Evolutionary conservation across 2,329 filamentous ascomycete species (phyloP).

Genomic region (Fusarium globosum): DNA sequence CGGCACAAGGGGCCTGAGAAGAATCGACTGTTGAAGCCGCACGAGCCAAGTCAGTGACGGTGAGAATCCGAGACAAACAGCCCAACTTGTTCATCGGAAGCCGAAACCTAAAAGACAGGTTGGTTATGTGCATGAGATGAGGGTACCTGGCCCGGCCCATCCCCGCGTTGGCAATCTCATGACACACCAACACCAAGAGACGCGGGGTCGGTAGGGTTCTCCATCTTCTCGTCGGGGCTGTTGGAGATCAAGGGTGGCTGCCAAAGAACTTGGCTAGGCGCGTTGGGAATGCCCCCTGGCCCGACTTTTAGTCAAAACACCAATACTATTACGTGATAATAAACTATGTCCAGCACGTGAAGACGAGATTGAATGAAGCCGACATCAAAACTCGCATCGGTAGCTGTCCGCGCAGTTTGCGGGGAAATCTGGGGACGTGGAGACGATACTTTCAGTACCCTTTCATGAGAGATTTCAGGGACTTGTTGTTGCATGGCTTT

Average conservation of each 20-base stretch:
- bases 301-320: constrained; percentile 41
- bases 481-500: constrained; percentile 6
- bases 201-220: constrained; percentile 39
- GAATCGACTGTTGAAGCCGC: constrained; percentile 24
- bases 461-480: constrained; percentile 18
- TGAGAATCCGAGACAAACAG: constrained; percentile 24
- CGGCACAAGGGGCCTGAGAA: constrained; percentile 7
- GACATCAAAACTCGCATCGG: constrained; percentile 19
- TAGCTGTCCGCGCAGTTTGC: constrained; percentile 35
- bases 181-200: constrained; percentile 34
- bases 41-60: constrained; percentile 29
- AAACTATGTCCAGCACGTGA: constrained; percentile 35
- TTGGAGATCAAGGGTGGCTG: constrained; percentile 40
- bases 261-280: constrained; percentile 25
- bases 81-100: constrained; percentile 15
- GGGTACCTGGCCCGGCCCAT: constrained; percentile 1
- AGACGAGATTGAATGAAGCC: constrained; percentile 29
- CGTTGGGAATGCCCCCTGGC: constrained; percentile 25
- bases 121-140: constrained; percentile 9
- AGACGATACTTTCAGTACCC: constrained; percentile 21
- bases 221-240: constrained; percentile 33
- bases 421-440: constrained; percentile 45
- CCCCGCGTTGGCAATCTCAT: constrained; percentile 35
- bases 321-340: constrained; percentile 43
- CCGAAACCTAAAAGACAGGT: constrained; percentile 14